Base-by-base conservation (phyloP, 805 yeast genomes). In the Barnettozyma siamensis region DNA sequence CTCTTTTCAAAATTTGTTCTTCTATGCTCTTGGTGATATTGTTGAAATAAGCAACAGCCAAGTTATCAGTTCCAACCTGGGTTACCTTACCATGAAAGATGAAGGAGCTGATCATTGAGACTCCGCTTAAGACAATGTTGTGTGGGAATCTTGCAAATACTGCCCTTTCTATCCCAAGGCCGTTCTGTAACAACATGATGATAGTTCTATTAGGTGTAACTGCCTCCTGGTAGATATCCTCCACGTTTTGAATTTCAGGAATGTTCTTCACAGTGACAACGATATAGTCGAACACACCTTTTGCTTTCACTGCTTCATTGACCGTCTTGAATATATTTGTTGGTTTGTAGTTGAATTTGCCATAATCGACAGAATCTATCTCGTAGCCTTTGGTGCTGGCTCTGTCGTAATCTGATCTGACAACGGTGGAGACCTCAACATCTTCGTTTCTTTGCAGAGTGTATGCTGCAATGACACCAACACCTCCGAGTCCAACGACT, bases 401-500 rank as follows among this genome's bases (percentile, higher is more conserved):
- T 9, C 48, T 46, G 9, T 73, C 72, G 57, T 76, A 81, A 51
- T 77, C 80, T 15, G 83, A 74, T 54, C 88, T 69, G 16, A 80
- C 67, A 12, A 82, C 78, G 10, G 75, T 66, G 1, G 86, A 71
- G 13, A 80, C 77, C 26, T 66, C 68, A 5, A 74, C 66, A 29
- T 68, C 62, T 2, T 30, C 33, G 17, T 72, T 73, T 31, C 70
- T 66, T 46, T 72, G 73, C 30, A 85, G 64, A 0, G 83, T 75
- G 38, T 78, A 72, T 0, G 91, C 84, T 4, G 81, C 80, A 32
- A 84, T 73, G 30, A 83, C 67, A 23, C 94, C 95, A 11, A 85
- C 89, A 31, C 91, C 94, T 15, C 94, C 95, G 38, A 84, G 67
- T 3, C 94, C 94, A 20, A 85, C 68, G 9, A 83, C 60, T 18